Conservation (phyloP, 352 stramenopile species). For the Pythium angustatum region DNA sequence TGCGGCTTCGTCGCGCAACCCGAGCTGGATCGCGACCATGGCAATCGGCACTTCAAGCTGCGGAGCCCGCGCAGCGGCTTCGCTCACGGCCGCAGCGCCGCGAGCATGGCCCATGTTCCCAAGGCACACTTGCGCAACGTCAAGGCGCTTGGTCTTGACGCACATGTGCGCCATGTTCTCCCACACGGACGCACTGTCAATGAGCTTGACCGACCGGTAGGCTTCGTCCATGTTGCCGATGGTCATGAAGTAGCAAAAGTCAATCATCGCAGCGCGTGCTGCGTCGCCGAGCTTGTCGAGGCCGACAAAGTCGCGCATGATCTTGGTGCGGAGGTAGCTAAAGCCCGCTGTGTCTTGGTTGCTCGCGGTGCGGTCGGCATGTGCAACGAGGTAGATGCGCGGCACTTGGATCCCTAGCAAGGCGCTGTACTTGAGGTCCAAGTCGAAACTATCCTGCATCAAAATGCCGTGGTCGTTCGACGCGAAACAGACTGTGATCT, state of each 20-base stretch:
- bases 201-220: conserved; percentile 91
- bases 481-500: conserved; percentile 92
- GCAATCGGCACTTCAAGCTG: conserved; percentile 85
- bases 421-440: conserved; percentile 77
- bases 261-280: conserved; percentile 86
- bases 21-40: conserved; percentile 93
- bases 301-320: conserved; percentile 94
- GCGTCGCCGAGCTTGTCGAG: conserved; percentile 89
- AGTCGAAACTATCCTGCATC: conserved; percentile 90
- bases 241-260: conserved; percentile 96
- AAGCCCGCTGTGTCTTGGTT: conserved; percentile 26
- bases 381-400: conserved; percentile 72
- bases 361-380: conserved; percentile 32
- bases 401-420: conserved; percentile 88
- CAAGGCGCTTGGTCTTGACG: conserved; percentile 94
- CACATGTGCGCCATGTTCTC: conserved; percentile 97
- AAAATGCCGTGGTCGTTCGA: conserved; percentile 90
- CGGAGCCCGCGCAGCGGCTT: conserved; percentile 61
- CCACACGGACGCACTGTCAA: conserved; percentile 93
- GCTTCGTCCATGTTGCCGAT: conserved; percentile 96
- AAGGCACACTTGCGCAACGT: conserved; percentile 94
- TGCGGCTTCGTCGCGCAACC: conserved; percentile 89
- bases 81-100: conserved; percentile 87
- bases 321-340: conserved; percentile 67
- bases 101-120: conserved; percentile 94